Base-by-base conservation (phyloP, 768 basidiomycete species). In the Serpula lacrymans region DNA sequence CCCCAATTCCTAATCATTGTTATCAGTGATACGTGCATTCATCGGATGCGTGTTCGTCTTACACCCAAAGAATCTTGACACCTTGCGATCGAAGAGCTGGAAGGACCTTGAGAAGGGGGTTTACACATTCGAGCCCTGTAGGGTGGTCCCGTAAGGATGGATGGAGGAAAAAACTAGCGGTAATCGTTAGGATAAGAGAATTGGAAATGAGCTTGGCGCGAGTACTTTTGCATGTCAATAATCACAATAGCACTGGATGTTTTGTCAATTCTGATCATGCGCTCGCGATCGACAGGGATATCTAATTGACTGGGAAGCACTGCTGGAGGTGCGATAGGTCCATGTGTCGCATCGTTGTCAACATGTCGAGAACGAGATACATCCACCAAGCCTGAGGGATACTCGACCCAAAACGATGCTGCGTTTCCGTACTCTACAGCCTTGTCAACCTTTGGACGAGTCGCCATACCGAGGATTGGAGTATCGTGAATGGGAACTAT, bases 151-250 rank as follows among this genome's bases (percentile, higher is more conserved):
- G 58, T 31, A 86, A 49, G 39, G 78, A 75, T 6, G 78, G 77
- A 52, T 84, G 80, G 23, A 84, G 65, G 57, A 84, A 82, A 58
- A 71, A 84, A 62, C 80, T 80, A 40, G 23, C 14, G 22, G 6
- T 26, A n/a, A 22, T 51, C 28, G 47, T 47, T 38, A 28, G 23
- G 9, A n/a, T 11, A 39, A 33, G 39, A 11, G 49, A 21, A 6
- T 21, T 16, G 20, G 12, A 31, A 7, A 23, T 16, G 14, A n/a
- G 6, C 22, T 33, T 18, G n/a, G 24, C 26, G 13, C 11, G 47
- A 69, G 44, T 51, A 82, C 82, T 84, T 85, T 55, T 84, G 83
- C 84, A 85, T 84, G 51, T 84, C 83, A 37, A 84, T 71, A 14
- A 84, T 67, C n/a, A 83, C 74, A 39, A 77, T 58, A 8, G 81